A percentile compares a stretch with the other conserved stretches of the same genome.
Conservation (phyloP, 495 filamentous ascomycete genomes). For the Niebla homalea region DNA sequence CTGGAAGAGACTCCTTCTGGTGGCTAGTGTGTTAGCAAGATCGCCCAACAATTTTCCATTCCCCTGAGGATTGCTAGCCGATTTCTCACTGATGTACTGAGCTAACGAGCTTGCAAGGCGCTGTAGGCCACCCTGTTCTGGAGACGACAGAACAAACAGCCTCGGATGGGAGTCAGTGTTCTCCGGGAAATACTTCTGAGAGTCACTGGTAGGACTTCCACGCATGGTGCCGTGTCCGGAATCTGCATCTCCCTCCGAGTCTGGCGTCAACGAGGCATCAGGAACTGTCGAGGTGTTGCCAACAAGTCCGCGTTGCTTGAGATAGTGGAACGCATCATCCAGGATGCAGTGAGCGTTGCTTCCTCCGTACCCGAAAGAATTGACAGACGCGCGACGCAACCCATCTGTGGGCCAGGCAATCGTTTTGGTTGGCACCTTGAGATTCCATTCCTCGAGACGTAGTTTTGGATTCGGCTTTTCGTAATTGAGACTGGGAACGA, state of each 20-base stretch:
- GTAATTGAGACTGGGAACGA: conserved; percentile 31
- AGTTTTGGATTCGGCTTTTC: conserved; percentile 29
- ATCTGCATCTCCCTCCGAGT: not conserved
- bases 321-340: conserved; percentile 12
- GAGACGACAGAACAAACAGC: conserved; percentile 8
- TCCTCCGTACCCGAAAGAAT: conserved; percentile 17
- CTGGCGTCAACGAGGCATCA: not conserved
- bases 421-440: conserved; percentile 14
- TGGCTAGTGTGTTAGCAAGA: conserved; percentile 2
- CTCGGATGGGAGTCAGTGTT: conserved; percentile 1
- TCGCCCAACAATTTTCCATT: not conserved
- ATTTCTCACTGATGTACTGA: not conserved
- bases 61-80: not conserved
- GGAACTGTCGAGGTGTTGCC: not conserved
- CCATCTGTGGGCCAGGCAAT: conserved; percentile 18
- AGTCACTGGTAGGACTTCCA: not conserved
- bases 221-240: not conserved
- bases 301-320: not conserved
- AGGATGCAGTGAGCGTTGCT: conserved; percentile 24
- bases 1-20: not conserved
- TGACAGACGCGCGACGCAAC: conserved; percentile 12
- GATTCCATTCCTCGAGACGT: conserved; percentile 13
- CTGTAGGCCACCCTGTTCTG: conserved; percentile 1
- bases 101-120: not conserved
- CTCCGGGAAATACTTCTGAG: not conserved